These are phyloP conservation scores for Tolypocladium endophyticum DNA, from an alignment of 2,329 filamentous ascomycete species.

Conservation along the genomic window DNA sequence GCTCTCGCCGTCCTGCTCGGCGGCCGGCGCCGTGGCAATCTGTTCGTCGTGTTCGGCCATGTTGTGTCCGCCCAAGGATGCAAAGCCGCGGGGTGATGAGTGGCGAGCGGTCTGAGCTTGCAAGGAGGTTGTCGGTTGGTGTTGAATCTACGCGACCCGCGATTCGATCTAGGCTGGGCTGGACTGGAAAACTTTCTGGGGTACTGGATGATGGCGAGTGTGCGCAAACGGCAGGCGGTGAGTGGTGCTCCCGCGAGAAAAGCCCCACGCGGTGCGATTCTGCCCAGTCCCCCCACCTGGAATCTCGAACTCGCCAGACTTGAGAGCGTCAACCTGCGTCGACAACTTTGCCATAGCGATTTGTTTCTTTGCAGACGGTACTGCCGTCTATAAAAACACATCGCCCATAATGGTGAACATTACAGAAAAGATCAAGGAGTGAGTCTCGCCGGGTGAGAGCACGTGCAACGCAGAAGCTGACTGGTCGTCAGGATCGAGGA, in stretches of 20 bases:
- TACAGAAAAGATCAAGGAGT: constrained; percentile 99
- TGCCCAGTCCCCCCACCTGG: constrained; percentile 16
- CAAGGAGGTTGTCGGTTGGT: constrained; percentile 3
- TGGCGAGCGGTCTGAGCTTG: constrained; percentile 7
- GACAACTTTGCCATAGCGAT: background rate
- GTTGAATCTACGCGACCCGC: constrained; percentile 2
- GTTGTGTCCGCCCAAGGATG: background rate
- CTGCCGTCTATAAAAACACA: constrained; percentile 18
- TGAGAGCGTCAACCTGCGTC: background rate
- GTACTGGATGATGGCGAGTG: background rate
- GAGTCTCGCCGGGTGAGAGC: constrained; percentile 19
- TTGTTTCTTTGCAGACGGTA: constrained; percentile 12
- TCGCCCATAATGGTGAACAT: constrained; percentile 84
- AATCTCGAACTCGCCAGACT: constrained; percentile 10
- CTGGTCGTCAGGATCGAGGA: constrained; percentile 76
- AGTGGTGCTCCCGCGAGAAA: background rate
- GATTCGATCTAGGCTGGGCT: constrained; percentile 13
- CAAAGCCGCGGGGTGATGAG: background rate
- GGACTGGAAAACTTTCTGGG: constrained; percentile 6
- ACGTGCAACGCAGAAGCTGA: constrained; percentile 10
- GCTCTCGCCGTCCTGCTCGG: constrained; percentile 15
- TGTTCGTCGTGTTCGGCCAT: constrained; percentile 23
- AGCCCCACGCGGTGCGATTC: constrained; percentile 6
- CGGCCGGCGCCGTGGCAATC: constrained; percentile 12
- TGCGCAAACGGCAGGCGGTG: constrained; percentile 18